These are phyloP conservation scores for Cardamine chenopodiifolia DNA, from an alignment of 345 rosid species.

Conservation along the genomic window DNA sequence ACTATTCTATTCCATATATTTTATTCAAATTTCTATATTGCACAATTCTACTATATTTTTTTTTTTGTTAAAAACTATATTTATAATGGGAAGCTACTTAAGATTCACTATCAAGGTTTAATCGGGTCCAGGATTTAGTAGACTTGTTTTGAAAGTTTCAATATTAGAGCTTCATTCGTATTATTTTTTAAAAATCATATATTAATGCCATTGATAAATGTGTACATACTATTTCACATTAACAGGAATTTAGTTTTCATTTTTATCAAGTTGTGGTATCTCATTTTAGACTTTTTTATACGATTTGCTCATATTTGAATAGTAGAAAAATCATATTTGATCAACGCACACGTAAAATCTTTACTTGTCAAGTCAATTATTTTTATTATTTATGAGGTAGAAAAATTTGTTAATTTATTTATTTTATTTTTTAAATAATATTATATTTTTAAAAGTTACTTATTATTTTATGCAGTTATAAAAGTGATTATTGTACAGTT, in stretches of 20 bases:
- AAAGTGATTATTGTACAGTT: background rate
- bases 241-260: background rate
- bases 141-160: conserved; percentile 14
- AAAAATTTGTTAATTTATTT: background rate
- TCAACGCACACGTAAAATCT: background rate
- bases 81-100: background rate
- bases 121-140: background rate
- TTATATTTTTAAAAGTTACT: background rate
- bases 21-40: background rate
- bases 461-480: background rate
- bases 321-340: background rate
- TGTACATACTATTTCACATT: background rate
- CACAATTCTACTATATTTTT: background rate
- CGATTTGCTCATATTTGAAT: background rate
- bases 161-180: background rate
- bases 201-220: background rate
- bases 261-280: background rate
- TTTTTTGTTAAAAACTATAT: background rate
- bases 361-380: background rate
- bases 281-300: conserved; percentile 3
- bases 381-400: background rate
- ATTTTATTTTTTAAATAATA: too few species aligned
- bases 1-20: background rate
- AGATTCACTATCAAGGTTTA: background rate
- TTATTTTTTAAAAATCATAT: background rate